These are phyloP conservation scores for Sporormia fimetaria DNA, from an alignment of 495 filamentous ascomycete species.

Conservation along the genomic window DNA sequence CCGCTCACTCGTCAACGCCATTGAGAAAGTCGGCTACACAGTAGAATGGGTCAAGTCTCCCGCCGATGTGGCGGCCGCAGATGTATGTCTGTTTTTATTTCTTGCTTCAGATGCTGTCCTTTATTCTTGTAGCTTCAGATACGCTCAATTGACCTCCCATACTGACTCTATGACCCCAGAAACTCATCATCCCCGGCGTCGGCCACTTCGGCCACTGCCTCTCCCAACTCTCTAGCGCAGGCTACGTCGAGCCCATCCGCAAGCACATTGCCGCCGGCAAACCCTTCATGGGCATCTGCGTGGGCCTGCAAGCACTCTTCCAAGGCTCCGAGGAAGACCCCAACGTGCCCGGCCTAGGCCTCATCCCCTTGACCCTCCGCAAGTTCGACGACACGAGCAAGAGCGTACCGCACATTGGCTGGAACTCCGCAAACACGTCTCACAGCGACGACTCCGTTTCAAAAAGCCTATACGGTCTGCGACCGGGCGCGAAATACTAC, in stretches of 20 bases:
- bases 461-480: slow-evolving; percentile 59
- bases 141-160: slow-evolving; percentile 15
- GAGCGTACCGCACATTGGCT: slow-evolving; percentile 93
- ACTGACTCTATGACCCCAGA: slow-evolving; percentile 37
- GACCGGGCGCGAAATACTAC: slow-evolving; percentile 83
- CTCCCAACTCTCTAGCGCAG: slow-evolving; percentile 62
- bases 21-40: slow-evolving; percentile 83
- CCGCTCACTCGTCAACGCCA: slow-evolving; percentile 89
- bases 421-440: slow-evolving; percentile 71
- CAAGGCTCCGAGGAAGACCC: slow-evolving; percentile 69
- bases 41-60: slow-evolving; percentile 88
- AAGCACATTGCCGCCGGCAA: slow-evolving; percentile 75
- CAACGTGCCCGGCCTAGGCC: slow-evolving; percentile 54
- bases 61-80: slow-evolving; percentile 68
- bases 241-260: slow-evolving; percentile 68
- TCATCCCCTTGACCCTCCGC: slow-evolving; percentile 59
- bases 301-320: slow-evolving; percentile 85
- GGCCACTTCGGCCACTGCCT: slow-evolving; percentile 97
- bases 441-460: slow-evolving; percentile 35
- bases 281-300: slow-evolving; percentile 96
- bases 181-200: slow-evolving; percentile 87
- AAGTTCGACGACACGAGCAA: slow-evolving; percentile 70
- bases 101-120: neutral
- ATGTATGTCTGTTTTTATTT: slow-evolving; percentile 42
- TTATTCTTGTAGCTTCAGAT: no score